A percentile compares a stretch with the other conserved stretches of the same genome.
These are phyloP conservation scores for Cucurbita moschata DNA, from an alignment of 306 rosid genomes.

Conservation along the genomic window DNA sequence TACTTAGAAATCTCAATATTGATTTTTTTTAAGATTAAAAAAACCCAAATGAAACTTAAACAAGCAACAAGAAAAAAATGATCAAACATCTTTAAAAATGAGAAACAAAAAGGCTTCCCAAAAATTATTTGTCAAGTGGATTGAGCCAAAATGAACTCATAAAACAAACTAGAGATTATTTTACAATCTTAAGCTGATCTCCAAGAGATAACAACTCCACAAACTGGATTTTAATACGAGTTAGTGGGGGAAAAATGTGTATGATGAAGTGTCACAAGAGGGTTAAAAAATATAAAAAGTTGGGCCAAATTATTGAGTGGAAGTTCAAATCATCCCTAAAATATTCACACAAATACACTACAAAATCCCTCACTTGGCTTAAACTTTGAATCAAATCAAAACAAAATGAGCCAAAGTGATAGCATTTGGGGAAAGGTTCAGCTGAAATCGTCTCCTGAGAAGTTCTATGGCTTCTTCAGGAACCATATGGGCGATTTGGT, in stretches of 20 bases:
- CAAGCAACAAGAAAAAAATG: too few species aligned
- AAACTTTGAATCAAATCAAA: neutral
- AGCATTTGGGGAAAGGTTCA: slow-evolving; percentile 8
- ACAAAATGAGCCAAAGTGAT: neutral
- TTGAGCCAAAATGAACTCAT: too few species aligned
- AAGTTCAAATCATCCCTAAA: neutral
- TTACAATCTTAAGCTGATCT: too few species aligned
- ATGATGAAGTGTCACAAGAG: neutral
- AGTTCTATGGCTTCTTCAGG: slow-evolving; percentile 13
- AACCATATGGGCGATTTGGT: slow-evolving; percentile 5
- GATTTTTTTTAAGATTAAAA: too few species aligned
- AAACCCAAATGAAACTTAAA: too few species aligned
- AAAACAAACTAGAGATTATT: too few species aligned
- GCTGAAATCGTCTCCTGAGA: neutral
- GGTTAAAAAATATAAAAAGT: neutral
- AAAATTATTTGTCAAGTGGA: too few species aligned
- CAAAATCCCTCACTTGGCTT: neutral
- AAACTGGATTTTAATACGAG: neutral
- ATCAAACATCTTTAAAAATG: too few species aligned
- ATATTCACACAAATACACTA: neutral
- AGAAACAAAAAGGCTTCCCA: too few species aligned
- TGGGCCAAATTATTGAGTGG: neutral
- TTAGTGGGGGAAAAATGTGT: neutral
- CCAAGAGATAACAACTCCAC: neutral
- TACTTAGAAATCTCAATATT: too few species aligned